Evolutionary conservation across 441 rosid species (phyloP).

Genomic region (Euphorbia schlechtendalii): DNA sequence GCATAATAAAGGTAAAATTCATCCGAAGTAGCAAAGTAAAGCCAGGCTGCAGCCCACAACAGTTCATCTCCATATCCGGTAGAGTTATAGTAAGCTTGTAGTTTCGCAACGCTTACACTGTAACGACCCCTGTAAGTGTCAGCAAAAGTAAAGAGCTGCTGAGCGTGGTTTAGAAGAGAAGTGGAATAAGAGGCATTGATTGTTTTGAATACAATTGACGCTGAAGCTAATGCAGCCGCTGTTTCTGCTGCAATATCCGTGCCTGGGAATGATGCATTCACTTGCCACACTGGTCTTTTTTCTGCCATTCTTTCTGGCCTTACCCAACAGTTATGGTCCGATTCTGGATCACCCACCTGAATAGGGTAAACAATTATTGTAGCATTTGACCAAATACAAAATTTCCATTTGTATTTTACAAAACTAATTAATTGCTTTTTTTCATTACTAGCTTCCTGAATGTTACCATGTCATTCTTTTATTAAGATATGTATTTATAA

Average conservation of each 20-base stretch:
- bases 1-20: constrained; percentile 50
- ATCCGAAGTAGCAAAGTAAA: constrained; percentile 71
- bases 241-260: constrained; percentile 90
- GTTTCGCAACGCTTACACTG: constrained; percentile 56
- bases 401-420: too few relatives aligned
- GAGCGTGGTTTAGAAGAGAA: constrained; percentile 57
- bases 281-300: constrained; percentile 52
- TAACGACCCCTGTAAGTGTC: constrained; percentile 49
- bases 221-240: constrained; percentile 91
- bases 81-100: constrained; percentile 57
- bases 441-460: too few relatives aligned
- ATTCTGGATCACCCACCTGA: constrained; percentile 74
- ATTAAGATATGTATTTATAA: too few relatives aligned
- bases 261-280: constrained; percentile 59
- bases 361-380: too few relatives aligned
- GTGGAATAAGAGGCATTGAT: constrained; percentile 49
- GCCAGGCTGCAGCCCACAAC: constrained; percentile 86
- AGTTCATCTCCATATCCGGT: constrained; percentile 79
- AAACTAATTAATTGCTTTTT: too few relatives aligned
- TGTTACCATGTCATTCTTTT: too few relatives aligned
- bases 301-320: constrained; percentile 70
- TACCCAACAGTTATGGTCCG: constrained; percentile 81
- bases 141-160: constrained; percentile 66
- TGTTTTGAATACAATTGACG: constrained; percentile 76
- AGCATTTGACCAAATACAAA: too few relatives aligned